phyloP scores from a whole-genome alignment of 306 rosid genomes.

The Sindora glabra region DNA sequence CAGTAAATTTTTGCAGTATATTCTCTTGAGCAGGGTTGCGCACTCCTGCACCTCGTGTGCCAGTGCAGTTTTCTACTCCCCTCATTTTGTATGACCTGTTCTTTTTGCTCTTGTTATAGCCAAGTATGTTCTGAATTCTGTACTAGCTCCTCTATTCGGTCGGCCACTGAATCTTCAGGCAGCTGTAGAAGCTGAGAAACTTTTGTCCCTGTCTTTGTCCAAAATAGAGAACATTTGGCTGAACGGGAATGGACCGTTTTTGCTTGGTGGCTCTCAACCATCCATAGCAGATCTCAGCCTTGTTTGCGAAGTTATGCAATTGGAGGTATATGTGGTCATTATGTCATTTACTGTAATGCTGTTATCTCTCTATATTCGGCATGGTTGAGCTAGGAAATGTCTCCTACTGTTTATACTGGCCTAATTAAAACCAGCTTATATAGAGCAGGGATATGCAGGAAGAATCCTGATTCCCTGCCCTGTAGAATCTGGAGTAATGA shows the following conservation, averaged over 20 bases:
- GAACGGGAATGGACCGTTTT: constrained; percentile 49
- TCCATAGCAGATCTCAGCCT: constrained; percentile 78
- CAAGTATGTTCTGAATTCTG: constrained; percentile 33
- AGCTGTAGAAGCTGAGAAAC: constrained; percentile 62
- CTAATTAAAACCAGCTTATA: not conserved
- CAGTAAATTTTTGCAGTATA: not conserved
- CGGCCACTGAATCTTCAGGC: constrained; percentile 38
- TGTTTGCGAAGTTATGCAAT: constrained; percentile 77
- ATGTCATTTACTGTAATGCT: no score
- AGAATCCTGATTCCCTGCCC: not conserved
- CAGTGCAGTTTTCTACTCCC: constrained; percentile 1
- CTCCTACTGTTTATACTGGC: not conserved
- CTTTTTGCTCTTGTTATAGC: constrained; percentile 39
- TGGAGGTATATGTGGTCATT: no score
- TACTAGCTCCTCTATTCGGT: constrained; percentile 67
- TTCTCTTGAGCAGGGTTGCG: no score
- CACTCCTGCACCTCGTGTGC: no score
- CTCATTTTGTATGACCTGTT: no score
- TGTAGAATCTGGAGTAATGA: not conserved
- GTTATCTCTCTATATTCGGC: not conserved
- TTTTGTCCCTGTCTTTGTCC: constrained; percentile 58
- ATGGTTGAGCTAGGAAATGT: not conserved
- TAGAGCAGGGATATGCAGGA: not conserved
- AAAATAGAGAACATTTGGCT: constrained; percentile 72
- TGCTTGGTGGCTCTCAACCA: constrained; percentile 67